Evolutionary conservation across 129 eudicot genomes (phyloP).

Genomic region (Artemisia annua): DNA sequence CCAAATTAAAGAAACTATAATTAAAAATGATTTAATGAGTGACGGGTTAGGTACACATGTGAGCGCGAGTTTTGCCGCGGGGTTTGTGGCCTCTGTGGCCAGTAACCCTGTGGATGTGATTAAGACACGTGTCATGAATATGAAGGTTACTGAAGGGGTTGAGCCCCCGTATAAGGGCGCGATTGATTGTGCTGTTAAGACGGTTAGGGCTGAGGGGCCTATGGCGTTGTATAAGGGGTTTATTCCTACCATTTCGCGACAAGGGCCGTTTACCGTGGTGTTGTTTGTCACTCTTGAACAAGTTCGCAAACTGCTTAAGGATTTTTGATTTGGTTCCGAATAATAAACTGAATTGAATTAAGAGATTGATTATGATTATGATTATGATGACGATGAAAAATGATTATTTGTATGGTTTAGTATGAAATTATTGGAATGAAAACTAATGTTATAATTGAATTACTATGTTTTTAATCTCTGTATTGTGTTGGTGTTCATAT

Average conservation of each 20-base stretch:
- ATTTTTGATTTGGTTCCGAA: conserved; percentile 27
- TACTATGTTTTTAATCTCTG: not conserved
- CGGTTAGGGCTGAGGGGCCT: conserved; percentile 63
- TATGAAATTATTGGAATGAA: not conserved
- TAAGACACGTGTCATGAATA: conserved; percentile 80
- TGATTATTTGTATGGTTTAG: conserved; percentile 11
- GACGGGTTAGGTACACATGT: conserved; percentile 79
- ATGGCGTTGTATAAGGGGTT: conserved; percentile 80
- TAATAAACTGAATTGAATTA: not conserved
- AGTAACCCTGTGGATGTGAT: conserved; percentile 83
- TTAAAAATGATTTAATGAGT: conserved; percentile 43
- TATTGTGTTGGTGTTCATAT: no score
- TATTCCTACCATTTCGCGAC: conserved; percentile 74
- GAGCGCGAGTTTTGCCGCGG: conserved; percentile 79
- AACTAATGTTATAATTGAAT: not conserved
- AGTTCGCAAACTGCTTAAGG: conserved; percentile 63
- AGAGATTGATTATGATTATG: conserved; percentile 3
- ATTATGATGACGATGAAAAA: conserved; percentile 27
- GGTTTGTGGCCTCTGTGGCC: conserved; percentile 80
- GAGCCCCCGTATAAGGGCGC: conserved; percentile 72
- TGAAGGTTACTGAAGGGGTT: conserved; percentile 62
- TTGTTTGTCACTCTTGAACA: conserved; percentile 73
- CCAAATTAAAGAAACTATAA: conserved; percentile 61
- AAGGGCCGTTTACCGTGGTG: conserved; percentile 77
- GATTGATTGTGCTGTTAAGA: conserved; percentile 71